These are phyloP conservation scores for Knufia petricola DNA, from an alignment of 2,329 filamentous ascomycete genomes.

Conservation along the genomic window DNA sequence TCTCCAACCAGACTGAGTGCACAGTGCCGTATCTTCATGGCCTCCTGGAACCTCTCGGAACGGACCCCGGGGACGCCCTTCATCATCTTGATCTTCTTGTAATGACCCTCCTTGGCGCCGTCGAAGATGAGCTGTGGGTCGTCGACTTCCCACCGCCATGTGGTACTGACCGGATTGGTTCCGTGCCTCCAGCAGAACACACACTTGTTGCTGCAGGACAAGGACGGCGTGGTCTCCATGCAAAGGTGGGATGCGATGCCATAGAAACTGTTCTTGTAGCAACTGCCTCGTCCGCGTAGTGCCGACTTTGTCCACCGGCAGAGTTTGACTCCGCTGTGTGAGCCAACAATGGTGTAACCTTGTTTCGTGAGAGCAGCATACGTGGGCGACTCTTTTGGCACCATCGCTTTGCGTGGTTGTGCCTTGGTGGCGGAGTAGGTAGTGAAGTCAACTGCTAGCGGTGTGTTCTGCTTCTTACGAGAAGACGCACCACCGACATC, in stretches of 20 bases:
- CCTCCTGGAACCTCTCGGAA: conserved; percentile 83
- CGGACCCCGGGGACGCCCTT: conserved; percentile 86
- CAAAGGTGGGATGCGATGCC: conserved; percentile 93
- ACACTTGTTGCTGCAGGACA: conserved; percentile 96
- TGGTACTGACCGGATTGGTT: conserved; percentile 92
- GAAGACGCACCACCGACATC: conserved; percentile 48
- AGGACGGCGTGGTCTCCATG: conserved; percentile 94
- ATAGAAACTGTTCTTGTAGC: conserved; percentile 97
- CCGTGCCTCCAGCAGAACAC: conserved; percentile 99
- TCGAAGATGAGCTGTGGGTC: conserved; percentile 80
- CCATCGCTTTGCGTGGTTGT: conserved; percentile 71
- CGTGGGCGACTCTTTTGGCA: conserved; percentile 80
- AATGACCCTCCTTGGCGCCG: conserved; percentile 84
- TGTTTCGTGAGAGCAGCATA: conserved; percentile 87
- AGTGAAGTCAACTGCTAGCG: conserved; percentile 77
- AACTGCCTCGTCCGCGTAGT: conserved; percentile 82
- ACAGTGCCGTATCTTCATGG: conserved; percentile 87
- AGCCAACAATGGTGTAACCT: conserved; percentile 89
- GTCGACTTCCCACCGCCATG: conserved; percentile 93
- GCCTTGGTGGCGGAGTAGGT: conserved; percentile 39
- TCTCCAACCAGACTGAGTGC: conserved; percentile 87
- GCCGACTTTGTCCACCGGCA: conserved; percentile 98
- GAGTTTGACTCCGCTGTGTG: conserved; percentile 93
- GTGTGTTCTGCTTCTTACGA: conserved; percentile 24
- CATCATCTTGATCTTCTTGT: conserved; percentile 97